phyloP scores from a whole-genome alignment of 345 rosid genomes.

The Eucalyptus tenuipes region DNA sequence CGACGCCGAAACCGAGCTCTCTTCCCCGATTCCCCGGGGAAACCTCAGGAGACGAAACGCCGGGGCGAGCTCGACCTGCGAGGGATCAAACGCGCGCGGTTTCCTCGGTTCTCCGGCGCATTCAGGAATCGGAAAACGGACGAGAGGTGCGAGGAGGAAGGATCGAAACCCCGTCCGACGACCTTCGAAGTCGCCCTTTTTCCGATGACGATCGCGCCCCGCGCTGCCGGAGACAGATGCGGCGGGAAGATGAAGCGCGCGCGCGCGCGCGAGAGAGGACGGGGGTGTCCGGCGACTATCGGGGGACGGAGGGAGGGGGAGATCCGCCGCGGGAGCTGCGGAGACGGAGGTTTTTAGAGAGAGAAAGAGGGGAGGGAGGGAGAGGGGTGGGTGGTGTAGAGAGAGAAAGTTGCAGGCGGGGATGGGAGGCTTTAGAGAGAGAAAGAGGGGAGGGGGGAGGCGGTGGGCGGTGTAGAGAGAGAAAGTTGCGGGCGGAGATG shows the following conservation, averaged over 20 bases:
- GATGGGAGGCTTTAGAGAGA: too few relatives aligned
- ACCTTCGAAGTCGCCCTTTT: not conserved
- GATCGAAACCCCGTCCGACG: too few relatives aligned
- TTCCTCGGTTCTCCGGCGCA: not conserved
- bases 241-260: not conserved
- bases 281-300: not conserved
- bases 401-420: not conserved
- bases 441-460: too few relatives aligned
- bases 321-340: not conserved
- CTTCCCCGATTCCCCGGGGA: not conserved
- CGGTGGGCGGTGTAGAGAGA: not conserved
- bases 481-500: not conserved
- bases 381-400: not conserved
- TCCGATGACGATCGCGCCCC: not conserved
- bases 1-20: not conserved
- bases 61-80: not conserved
- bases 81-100: not conserved
- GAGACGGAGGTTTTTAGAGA: not conserved
- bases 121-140: not conserved
- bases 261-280: not conserved
- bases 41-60: not conserved
- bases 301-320: not conserved
- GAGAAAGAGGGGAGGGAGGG: not conserved
- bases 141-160: not conserved
- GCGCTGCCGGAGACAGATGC: not conserved